Percentiles rank a stretch among this genome's conserved stretches.
Evolutionary conservation across 225 moss, liverwort and hornwort species (phyloP).

Genomic region (Anthoceros angustus): DNA sequence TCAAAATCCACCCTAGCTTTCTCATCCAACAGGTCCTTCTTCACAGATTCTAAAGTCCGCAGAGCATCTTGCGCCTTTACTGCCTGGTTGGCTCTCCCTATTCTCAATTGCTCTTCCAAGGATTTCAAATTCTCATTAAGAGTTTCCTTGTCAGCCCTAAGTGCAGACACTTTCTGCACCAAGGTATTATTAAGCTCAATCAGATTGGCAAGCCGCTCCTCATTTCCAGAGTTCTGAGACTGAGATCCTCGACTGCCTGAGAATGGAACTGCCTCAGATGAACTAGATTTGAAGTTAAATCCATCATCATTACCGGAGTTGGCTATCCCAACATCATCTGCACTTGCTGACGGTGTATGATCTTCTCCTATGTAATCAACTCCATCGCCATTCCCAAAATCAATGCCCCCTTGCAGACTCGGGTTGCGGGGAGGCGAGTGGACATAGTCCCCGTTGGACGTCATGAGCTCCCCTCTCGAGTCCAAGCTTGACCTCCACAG

Average conservation of each 20-base stretch:
- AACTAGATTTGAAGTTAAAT: not conserved
- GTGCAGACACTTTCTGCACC: not conserved
- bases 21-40: slow-evolving; percentile 2
- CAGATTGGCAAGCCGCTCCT: slow-evolving; percentile 1
- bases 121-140: not conserved
- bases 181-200: slow-evolving; percentile 1
- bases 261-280: not conserved
- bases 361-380: not conserved
- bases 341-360: not conserved
- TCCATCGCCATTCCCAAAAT: not conserved
- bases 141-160: not conserved
- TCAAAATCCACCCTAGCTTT: not conserved
- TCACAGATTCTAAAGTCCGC: not conserved
- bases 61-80: not conserved
- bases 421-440: not conserved
- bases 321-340: not conserved
- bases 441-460: slow-evolving; percentile 1
- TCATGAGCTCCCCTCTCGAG: not conserved
- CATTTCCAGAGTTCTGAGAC: not conserved
- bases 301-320: not conserved
- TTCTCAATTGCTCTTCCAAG: not conserved
- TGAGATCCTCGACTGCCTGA: not conserved
- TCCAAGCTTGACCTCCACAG: too few species aligned
- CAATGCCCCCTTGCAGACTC: not conserved
- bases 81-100: not conserved